A percentile compares a stretch with the other conserved stretches of the same genome.
phyloP scores from a whole-genome alignment of 768 basidiomycete species.

The Ramaria rubella region DNA sequence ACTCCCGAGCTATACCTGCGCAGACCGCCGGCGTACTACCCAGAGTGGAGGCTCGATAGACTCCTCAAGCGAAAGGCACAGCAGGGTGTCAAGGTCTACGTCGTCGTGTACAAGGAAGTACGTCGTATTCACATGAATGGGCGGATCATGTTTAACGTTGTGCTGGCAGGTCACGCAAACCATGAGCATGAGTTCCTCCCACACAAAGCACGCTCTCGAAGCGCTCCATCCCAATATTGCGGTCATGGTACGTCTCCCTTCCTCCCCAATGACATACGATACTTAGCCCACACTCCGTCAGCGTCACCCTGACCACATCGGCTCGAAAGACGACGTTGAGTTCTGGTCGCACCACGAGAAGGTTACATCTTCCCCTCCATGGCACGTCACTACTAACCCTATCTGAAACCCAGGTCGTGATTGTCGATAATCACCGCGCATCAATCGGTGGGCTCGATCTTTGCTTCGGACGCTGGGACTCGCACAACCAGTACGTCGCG shows the following conservation, averaged over 20 bases:
- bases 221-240: slow-evolving; percentile 81
- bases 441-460: slow-evolving; percentile 93
- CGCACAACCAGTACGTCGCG: slow-evolving; percentile 51
- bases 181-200: slow-evolving; percentile 82
- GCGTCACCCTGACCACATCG: slow-evolving; percentile 86
- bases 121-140: background rate
- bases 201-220: slow-evolving; percentile 81
- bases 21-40: slow-evolving; percentile 78
- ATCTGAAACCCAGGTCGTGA: slow-evolving; percentile 50
- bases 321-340: slow-evolving; percentile 72
- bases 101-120: slow-evolving; percentile 93
- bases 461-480: slow-evolving; percentile 98
- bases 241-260: slow-evolving; percentile 42
- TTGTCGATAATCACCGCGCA: slow-evolving; percentile 80
- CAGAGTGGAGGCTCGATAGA: slow-evolving; percentile 85
- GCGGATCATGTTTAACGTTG: background rate
- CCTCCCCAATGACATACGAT: background rate
- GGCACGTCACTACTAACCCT: background rate
- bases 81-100: slow-evolving; percentile 85
- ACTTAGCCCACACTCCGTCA: background rate
- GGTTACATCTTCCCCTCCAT: slow-evolving; percentile 20
- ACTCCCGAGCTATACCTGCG: slow-evolving; percentile 92
- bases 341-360: slow-evolving; percentile 96
- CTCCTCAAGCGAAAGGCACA: slow-evolving; percentile 83
- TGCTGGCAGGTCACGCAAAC: slow-evolving; percentile 68